phyloP scores from a whole-genome alignment of 768 basidiomycete genomes.

The Scleroderma citrinum region DNA sequence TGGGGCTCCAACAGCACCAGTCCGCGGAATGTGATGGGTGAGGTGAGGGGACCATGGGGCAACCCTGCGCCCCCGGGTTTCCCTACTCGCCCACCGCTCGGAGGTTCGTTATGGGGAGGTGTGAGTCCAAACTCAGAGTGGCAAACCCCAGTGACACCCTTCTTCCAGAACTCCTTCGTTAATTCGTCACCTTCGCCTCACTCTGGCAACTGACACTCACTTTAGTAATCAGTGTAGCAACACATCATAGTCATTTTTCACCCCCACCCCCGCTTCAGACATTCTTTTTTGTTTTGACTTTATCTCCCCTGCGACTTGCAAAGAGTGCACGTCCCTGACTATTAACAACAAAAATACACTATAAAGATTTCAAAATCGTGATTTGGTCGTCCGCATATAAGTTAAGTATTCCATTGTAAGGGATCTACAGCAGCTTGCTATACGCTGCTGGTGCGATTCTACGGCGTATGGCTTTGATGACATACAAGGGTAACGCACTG shows the following conservation, averaged over 20 bases:
- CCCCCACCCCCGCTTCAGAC: slow-evolving; percentile 14
- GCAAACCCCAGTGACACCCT: slow-evolving; percentile 45
- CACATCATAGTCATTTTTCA: slow-evolving; percentile 9
- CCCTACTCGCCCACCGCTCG: slow-evolving; percentile 30
- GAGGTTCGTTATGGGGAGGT: slow-evolving; percentile 38
- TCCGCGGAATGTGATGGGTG: slow-evolving; percentile 38
- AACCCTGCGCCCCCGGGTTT: slow-evolving; percentile 31
- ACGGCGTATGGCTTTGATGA: slow-evolving; percentile 83
- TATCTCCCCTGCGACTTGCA: slow-evolving; percentile 22
- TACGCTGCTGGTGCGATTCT: slow-evolving; percentile 89
- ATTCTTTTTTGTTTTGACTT: slow-evolving; percentile 18
- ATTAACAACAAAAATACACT: slow-evolving; percentile 30
- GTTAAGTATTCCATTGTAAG: slow-evolving; percentile 6
- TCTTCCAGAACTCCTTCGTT: slow-evolving; percentile 43
- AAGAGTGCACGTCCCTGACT: slow-evolving; percentile 12
- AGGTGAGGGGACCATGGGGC: slow-evolving; percentile 44
- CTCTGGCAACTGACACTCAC: slow-evolving; percentile 24
- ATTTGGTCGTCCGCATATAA: slow-evolving; percentile 3
- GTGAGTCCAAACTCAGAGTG: slow-evolving; percentile 39
- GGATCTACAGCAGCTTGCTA: slow-evolving; percentile 71
- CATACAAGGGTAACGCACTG: slow-evolving; percentile 86
- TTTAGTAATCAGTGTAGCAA: slow-evolving; percentile 20
- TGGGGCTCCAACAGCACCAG: slow-evolving; percentile 42
- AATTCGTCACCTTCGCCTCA: slow-evolving; percentile 47
- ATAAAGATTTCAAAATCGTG: slow-evolving; percentile 30